Percentiles rank a stretch among this genome's conserved stretches.
These are phyloP conservation scores for Santalum album DNA, from an alignment of 164 flowering plant genomes.

Conservation along the genomic window DNA sequence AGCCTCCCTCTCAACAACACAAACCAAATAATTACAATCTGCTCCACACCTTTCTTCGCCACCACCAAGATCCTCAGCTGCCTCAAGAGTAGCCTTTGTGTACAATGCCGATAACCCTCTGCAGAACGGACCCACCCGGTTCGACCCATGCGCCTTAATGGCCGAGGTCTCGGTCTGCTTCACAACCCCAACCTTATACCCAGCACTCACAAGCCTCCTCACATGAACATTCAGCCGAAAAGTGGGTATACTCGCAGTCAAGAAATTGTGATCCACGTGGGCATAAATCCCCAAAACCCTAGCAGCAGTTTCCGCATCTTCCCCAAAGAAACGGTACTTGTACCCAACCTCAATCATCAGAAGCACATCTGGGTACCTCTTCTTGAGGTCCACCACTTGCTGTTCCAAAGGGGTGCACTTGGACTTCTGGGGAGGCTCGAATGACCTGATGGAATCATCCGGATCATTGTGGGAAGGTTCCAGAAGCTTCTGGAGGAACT, in stretches of 20 bases:
- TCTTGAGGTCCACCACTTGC: constrained; percentile 69
- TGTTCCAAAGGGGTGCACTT: constrained; percentile 85
- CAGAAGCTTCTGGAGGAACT: constrained; percentile 52
- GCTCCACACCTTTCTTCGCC: constrained; percentile 50
- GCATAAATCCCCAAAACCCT: constrained; percentile 72
- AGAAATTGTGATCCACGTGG: constrained; percentile 65
- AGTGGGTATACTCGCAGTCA: constrained; percentile 88
- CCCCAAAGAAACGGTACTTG: constrained; percentile 72
- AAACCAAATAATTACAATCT: constrained; percentile 52
- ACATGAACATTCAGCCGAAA: constrained; percentile 77
- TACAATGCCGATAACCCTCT: constrained; percentile 88
- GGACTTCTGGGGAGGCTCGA: constrained; percentile 3
- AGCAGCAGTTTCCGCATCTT: constrained; percentile 80
- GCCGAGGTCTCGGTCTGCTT: constrained; percentile 93
- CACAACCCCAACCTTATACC: constrained; percentile 92
- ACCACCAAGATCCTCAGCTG: constrained; percentile 68
- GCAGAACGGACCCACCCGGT: constrained; percentile 54
- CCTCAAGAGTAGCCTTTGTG: constrained; percentile 88
- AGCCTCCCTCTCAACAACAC: constrained; percentile 60
- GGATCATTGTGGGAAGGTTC: constrained; percentile 27
- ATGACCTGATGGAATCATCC: too few species aligned
- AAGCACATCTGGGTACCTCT: constrained; percentile 68
- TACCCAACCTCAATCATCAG: constrained; percentile 93
- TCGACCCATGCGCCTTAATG: constrained; percentile 72
- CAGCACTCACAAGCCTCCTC: constrained; percentile 75